A percentile compares a stretch with the other conserved stretches of the same genome.
These are phyloP conservation scores for Russula vinacea DNA, from an alignment of 768 basidiomycete genomes.

Conservation along the genomic window DNA sequence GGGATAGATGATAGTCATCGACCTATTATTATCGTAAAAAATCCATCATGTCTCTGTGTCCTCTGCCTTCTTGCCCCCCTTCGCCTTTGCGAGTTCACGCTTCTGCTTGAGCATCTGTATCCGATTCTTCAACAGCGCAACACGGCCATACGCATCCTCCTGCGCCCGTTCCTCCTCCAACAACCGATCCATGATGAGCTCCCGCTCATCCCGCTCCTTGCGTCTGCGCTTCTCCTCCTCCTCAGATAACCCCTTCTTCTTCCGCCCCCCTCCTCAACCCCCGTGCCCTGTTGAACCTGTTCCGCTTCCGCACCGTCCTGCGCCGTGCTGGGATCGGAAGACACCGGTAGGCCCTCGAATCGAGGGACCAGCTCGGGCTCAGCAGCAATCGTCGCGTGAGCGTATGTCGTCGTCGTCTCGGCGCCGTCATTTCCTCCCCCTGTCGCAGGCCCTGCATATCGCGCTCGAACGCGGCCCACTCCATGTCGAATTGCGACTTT, in stretches of 20 bases:
- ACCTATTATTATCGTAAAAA: background rate
- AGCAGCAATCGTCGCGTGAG: constrained; percentile 65
- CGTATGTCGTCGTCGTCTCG: constrained; percentile 42
- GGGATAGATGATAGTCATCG: background rate
- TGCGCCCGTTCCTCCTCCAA: constrained; percentile 83
- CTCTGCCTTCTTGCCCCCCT: constrained; percentile 24
- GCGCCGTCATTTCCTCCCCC: background rate
- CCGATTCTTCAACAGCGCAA: constrained; percentile 58
- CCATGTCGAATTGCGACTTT: constrained; percentile 52
- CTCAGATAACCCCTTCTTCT: constrained; percentile 34
- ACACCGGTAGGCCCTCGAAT: constrained; percentile 48
- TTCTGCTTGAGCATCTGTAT: constrained; percentile 56
- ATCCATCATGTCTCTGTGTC: constrained; percentile 10
- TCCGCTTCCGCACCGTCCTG: constrained; percentile 27
- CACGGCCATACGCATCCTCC: constrained; percentile 82
- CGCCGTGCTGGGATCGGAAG: constrained; percentile 17
- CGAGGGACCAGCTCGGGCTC: constrained; percentile 57
- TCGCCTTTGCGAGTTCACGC: constrained; percentile 37
- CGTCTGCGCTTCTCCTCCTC: constrained; percentile 47
- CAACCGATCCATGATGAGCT: constrained; percentile 81
- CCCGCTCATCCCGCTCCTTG: constrained; percentile 69
- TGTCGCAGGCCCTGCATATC: constrained; percentile 38
- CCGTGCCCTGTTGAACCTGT: no score
- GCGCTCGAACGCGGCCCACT: constrained; percentile 72
- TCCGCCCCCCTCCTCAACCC: constrained; percentile 34